Percentiles rank a stretch among this genome's conserved stretches.
phyloP scores from a whole-genome alignment of 2,329 filamentous ascomycete species.

The Metarhizium sp. region DNA sequence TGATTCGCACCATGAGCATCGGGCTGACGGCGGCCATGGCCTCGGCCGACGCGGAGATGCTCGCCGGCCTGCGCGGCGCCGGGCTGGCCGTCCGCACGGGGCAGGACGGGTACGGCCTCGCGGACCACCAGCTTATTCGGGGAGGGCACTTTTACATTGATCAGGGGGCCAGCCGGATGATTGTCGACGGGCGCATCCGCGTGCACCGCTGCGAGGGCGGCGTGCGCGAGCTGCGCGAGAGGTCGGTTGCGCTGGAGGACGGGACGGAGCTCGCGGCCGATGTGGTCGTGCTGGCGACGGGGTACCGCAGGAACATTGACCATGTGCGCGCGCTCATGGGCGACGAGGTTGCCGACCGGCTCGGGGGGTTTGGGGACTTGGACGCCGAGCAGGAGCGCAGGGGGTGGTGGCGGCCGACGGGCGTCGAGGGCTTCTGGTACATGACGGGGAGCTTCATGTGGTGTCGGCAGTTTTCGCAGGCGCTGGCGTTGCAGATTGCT shows the following conservation, averaged over 20 bases:
- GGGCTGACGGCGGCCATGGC: constrained; percentile 31
- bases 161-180: constrained; percentile 27
- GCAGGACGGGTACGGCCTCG: constrained; percentile 24
- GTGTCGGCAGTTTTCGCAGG: constrained; percentile 24
- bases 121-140: constrained; percentile 26
- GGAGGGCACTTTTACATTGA: constrained; percentile 34
- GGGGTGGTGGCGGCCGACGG: constrained; percentile 23
- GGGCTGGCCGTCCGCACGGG: constrained; percentile 31
- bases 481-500: constrained; percentile 28
- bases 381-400: constrained; percentile 22
- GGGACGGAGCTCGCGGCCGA: constrained; percentile 28
- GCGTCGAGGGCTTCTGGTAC: constrained; percentile 28
- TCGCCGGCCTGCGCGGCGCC: constrained; percentile 11
- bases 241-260: constrained; percentile 19
- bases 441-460: constrained; percentile 26
- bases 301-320: constrained; percentile 29
- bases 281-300: constrained; percentile 32
- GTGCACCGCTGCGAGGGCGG: constrained; percentile 20
- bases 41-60: constrained; percentile 9
- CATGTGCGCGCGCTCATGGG: constrained; percentile 26
- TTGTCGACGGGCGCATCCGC: constrained; percentile 31
- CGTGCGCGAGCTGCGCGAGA: constrained; percentile 20
- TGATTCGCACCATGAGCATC: constrained; percentile 21
- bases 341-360: constrained; percentile 20
- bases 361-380: constrained; percentile 26